Evolutionary conservation across 2,329 filamentous ascomycete genomes (phyloP), one percentile per base, ranked within the genome.

Genomic region (Aspergillus pseudoterreus): DNA sequence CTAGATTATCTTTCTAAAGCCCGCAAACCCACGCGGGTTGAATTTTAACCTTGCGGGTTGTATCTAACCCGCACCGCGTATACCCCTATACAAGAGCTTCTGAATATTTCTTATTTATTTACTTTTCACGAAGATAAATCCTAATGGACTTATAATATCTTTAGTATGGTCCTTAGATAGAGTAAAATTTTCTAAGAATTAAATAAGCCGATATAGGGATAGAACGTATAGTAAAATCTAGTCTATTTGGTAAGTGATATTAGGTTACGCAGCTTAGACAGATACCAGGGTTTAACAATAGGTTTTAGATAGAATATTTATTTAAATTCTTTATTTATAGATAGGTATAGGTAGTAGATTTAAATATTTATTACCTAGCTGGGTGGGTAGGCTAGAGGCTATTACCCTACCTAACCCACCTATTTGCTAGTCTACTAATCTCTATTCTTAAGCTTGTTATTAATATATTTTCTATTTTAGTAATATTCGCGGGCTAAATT

Each of bases 41-140:
- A n/a, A n/a, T n/a, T n/a, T n/a, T n/a, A n/a, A n/a, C n/a, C n/a
- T n/a, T n/a, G n/a, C n/a, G n/a, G n/a, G n/a, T n/a, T n/a, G n/a
- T n/a, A n/a, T n/a, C n/a, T n/a, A n/a, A n/a, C n/a, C n/a, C n/a
- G n/a, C n/a, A n/a, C n/a, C n/a, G n/a, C n/a, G n/a, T n/a, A n/a
- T n/a, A n/a, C n/a, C n/a, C n/a, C n/a, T n/a, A n/a, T n/a, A n/a
- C n/a, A n/a, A n/a, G n/a, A n/a, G n/a, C n/a, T 27, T 24, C 53
- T 52, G 43, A 15, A 54, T 42, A 15, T 54, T 22, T 22, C 30
- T 17, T 6, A 55, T 55, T 6, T 50, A 41, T 45, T 51, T 17
- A 45, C 55, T 57, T 30, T 55, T 52, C 44, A 52, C 19, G 35
- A 55, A 57, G 45, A 49, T 32, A 55, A 57, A 57, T 39, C 22